Evolutionary conservation across 306 rosid species (phyloP).

Genomic region (Oxytropis ochrocephala): DNA sequence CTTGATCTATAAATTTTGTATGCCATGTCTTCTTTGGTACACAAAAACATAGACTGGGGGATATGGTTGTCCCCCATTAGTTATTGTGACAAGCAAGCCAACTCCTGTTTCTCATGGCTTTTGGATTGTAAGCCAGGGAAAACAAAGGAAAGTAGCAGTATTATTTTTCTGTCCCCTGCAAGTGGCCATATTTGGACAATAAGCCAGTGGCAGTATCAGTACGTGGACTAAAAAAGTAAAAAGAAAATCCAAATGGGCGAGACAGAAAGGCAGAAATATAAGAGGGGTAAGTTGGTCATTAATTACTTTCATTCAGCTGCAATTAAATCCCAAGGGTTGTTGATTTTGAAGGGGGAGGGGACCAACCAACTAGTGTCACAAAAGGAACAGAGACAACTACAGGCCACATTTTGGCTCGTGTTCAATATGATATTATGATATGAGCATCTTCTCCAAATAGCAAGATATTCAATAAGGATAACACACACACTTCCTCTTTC

Average conservation of each 20-base stretch:
- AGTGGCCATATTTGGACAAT: constrained; percentile 13
- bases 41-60: background rate
- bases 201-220: constrained; percentile 7
- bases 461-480: constrained; percentile 25
- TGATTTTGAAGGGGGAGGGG: background rate
- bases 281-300: constrained; percentile 21
- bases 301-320: background rate
- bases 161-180: background rate
- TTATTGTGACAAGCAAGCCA: background rate
- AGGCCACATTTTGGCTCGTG: constrained; percentile 26
- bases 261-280: constrained; percentile 22
- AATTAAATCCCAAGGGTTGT: background rate
- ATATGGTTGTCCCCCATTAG: background rate
- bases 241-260: background rate
- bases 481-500: constrained; percentile 31
- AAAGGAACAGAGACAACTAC: background rate
- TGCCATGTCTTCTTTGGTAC: background rate
- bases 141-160: background rate
- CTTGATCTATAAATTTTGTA: background rate
- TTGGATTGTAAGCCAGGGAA: background rate
- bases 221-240: background rate
- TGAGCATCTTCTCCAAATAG: constrained; percentile 2
- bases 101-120: background rate
- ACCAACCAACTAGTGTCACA: constrained; percentile 6
- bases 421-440: constrained; percentile 24